Base-by-base conservation (phyloP, 495 filamentous ascomycete genomes). In the Daldinia bambusicola region DNA sequence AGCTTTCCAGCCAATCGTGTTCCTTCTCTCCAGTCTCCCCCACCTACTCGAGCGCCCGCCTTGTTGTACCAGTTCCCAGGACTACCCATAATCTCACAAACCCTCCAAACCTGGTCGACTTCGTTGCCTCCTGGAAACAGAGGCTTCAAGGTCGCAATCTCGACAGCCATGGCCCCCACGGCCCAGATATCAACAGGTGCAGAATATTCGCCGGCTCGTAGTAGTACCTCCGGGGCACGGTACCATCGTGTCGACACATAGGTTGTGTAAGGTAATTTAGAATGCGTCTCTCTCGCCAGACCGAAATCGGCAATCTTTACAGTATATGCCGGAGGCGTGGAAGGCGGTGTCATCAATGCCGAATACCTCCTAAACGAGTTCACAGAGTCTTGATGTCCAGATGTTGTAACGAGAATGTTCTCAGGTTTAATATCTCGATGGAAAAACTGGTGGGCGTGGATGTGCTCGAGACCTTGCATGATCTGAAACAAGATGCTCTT, bases 281-380 rank as follows among this genome's bases (percentile, higher is more conserved):
- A 98, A 76, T 97, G 93, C 0, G 93, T 99, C 80, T 99, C 96
- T 64, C 96, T 87, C 9, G 96, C 96, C n/a, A 99, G 87, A 66
- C 96, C 96, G 80, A 99, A 99, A 81, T 99, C 96, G 70, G 96
- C 96, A 76, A 99, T 97, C 83, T 99, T 99, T 61, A 99, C 95
- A 1, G 95, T 93, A 80, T 98, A 98, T 0, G 89, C 84, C 6
- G 94, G 94, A 37, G 95, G 95, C 14, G 94, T 98, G 13, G 93
- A 94, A 18, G 95, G 96, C 26, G 95, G 95, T 32, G 95, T 98
- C 65, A 98, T 92, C 57, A 98, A 83, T 18, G 92, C 90, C 0
- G 96, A 98, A 77, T 98, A 98, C 70, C 95, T 87, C 67, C 91
- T 89, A 80, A 98, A 98, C 4, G 92, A 87, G 70, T 89, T 90